Evolutionary conservation across 23 red algal species (phyloP).

Genomic region (Pyropia haitanensis): DNA sequence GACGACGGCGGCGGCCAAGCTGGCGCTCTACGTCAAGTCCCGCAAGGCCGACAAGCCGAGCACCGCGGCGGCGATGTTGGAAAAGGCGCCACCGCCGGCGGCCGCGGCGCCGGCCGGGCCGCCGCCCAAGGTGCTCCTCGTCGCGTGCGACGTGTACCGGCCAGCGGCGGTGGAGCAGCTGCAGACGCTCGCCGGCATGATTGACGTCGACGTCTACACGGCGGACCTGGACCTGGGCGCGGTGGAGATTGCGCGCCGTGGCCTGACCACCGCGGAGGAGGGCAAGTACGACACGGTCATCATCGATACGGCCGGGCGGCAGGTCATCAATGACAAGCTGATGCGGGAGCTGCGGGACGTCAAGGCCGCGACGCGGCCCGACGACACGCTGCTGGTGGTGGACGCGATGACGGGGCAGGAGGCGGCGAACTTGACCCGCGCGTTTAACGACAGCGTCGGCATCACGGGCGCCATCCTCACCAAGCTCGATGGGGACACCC

Average conservation of each 20-base stretch:
- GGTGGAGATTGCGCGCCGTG: slow-evolving; percentile 43
- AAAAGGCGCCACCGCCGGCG: slow-evolving; percentile 10
- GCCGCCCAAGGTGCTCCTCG: slow-evolving; percentile 54
- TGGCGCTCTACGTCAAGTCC: slow-evolving; percentile 47
- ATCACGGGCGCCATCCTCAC: slow-evolving; percentile 90
- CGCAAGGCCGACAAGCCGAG: too few relatives aligned
- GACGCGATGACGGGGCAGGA: slow-evolving; percentile 99
- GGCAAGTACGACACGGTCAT: slow-evolving; percentile 62
- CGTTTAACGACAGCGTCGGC: slow-evolving; percentile 74
- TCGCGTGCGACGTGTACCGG: slow-evolving; percentile 87
- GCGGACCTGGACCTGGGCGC: slow-evolving; percentile 27
- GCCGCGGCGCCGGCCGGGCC: background rate
- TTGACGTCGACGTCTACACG: slow-evolving; percentile 56
- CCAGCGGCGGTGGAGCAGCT: slow-evolving; percentile 95
- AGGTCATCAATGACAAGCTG: slow-evolving; percentile 79
- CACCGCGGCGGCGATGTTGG: slow-evolving; percentile 9
- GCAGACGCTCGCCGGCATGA: slow-evolving; percentile 48
- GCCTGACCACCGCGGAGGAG: slow-evolving; percentile 36
- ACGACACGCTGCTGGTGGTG: slow-evolving; percentile 88
- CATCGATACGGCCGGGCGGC: slow-evolving; percentile 92
- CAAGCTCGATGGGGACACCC: slow-evolving; percentile 93
- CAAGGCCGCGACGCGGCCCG: slow-evolving; percentile 43
- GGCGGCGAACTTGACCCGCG: slow-evolving; percentile 79
- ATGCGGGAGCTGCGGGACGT: slow-evolving; percentile 80
- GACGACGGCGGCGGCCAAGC: slow-evolving; percentile 89